A percentile compares a stretch with the other conserved stretches of the same genome.
Evolutionary conservation across 2,329 filamentous ascomycete species (phyloP).

Genomic region (Aspergillus costaricaensis): DNA sequence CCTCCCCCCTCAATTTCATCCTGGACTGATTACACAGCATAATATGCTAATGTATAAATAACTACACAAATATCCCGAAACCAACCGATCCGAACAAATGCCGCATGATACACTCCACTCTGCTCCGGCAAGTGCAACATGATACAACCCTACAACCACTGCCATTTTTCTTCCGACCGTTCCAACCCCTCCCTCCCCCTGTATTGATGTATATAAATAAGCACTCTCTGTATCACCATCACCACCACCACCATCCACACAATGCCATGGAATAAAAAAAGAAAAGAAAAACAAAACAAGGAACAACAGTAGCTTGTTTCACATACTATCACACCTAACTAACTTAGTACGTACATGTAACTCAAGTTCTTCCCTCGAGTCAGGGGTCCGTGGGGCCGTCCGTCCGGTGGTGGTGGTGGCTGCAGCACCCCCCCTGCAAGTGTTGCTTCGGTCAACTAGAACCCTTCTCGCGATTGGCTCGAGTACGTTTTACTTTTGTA

Average conservation of each 20-base stretch:
- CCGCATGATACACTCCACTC: slow-evolving; percentile 1
- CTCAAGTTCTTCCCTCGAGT: not conserved
- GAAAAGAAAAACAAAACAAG: not conserved
- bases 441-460: not conserved
- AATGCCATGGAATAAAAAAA: not conserved
- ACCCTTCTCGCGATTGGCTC: not conserved
- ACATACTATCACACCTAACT: not conserved
- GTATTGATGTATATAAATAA: not conserved
- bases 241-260: not conserved
- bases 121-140: not conserved
- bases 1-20: no score
- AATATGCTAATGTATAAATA: not conserved
- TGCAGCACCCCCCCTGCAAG: not conserved
- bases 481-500: not conserved
- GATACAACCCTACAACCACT: not conserved
- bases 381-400: not conserved
- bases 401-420: not conserved
- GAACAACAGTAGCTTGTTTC: not conserved
- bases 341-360: not conserved
- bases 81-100: not conserved
- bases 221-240: not conserved
- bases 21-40: not conserved
- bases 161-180: not conserved
- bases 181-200: not conserved
- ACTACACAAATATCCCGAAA: not conserved